Base-by-base conservation (phyloP, 495 filamentous ascomycete genomes). In the Neurospora sp. region DNA sequence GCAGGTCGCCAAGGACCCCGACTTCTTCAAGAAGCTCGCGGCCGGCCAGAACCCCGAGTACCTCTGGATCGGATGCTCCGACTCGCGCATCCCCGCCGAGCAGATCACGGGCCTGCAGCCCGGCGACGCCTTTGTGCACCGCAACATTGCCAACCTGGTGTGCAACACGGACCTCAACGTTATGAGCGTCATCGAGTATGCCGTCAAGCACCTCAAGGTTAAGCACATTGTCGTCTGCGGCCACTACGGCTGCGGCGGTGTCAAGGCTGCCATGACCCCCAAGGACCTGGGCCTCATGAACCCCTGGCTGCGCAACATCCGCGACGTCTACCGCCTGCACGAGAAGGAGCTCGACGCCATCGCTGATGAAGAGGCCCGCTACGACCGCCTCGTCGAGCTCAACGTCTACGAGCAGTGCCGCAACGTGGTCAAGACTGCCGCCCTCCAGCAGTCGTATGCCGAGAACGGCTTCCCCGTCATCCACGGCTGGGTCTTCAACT, bases 171-270 rank as follows among this genome's bases (percentile, higher is more conserved):
- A 89, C 71, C 83, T 89, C 42, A 88, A 87, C 78, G 86, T 85
- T 70, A 88, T 90, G 83, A 86, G 83, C 80, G 88, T 89, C 74
- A 88, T 90, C 74, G 83, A 88, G 69, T 90, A 89, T 77, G 88
- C 88, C 38, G 87, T 90, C 9, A 77, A 81, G 73, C 84, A 90
- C 72, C 81, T 90, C 27, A 73, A 87, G 76, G 88, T 89, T 73
- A 89, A 90, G 81, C 88, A 90, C 82, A 87, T 90, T 74, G 83
- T 90, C 74, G 86, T 90, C 40, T 90, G 88, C 78, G 88, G 88
- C 10, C 88, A 90, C 81, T 89, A 88, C 80, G 86, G 85, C 78
- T 90, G 88, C 80, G 88, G 88, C 44, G 88, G 88, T 68, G 86
- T 90, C 73, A 88, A 88, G 80, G 88, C 88, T 7, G 87, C 88